Evolutionary conservation across 129 eudicot species (phyloP).

Genomic region (Gnaphalium uliginosum): DNA sequence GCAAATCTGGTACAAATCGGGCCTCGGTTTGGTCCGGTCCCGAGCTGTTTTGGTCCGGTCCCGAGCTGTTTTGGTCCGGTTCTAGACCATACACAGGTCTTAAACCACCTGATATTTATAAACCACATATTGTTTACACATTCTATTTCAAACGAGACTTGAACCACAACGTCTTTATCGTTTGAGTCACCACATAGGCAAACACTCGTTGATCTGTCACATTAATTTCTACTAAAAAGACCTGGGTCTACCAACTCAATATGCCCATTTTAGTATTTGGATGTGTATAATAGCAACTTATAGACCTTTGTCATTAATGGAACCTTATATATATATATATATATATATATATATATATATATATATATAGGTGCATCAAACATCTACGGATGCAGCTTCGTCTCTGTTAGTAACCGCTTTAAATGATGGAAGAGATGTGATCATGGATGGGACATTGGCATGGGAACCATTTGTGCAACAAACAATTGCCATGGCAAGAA

Average conservation of each 20-base stretch:
- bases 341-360: conserved; percentile 7
- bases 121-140: too few species aligned
- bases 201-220: too few species aligned
- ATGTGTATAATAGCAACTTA: neutral
- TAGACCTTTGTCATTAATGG: neutral
- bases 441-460: conserved; percentile 93
- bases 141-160: too few species aligned
- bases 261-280: neutral
- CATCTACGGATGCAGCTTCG: conserved; percentile 89
- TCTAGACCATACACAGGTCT: too few species aligned
- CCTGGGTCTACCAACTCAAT: neutral
- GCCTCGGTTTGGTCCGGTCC: too few species aligned
- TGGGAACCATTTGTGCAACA: conserved; percentile 95
- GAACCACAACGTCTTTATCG: too few species aligned
- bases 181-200: too few species aligned
- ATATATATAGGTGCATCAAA: conserved; percentile 73
- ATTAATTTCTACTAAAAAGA: too few species aligned
- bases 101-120: too few species aligned
- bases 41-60: too few species aligned
- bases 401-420: conserved; percentile 85
- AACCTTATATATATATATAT: neutral
- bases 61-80: too few species aligned
- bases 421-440: conserved; percentile 92
- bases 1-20: too few species aligned
- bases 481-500: conserved; percentile 84